Evolutionary conservation across 2,329 filamentous ascomycete species (phyloP).

Genomic region (Lomentospora prolificans): DNA sequence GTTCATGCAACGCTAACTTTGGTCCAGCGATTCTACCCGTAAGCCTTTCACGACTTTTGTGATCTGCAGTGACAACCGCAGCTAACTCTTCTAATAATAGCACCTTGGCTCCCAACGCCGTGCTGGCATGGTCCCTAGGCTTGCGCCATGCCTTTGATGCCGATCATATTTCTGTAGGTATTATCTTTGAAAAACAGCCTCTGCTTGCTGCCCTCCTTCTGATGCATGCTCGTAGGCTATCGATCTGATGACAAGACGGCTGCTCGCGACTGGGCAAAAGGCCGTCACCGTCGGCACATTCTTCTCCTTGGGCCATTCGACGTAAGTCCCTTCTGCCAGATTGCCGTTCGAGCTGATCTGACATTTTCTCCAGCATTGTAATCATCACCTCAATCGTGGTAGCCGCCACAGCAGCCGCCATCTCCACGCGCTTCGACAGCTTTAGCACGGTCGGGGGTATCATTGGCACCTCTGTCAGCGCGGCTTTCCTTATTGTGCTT

Average conservation of each 20-base stretch:
- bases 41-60: background rate
- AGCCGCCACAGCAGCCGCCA: conserved; percentile 76
- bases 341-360: background rate
- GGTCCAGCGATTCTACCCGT: background rate
- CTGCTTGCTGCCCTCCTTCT: background rate
- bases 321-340: background rate
- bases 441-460: conserved; percentile 79
- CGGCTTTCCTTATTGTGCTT: conserved; percentile 70
- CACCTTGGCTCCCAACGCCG: conserved; percentile 50
- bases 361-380: no score
- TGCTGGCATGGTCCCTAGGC: conserved; percentile 79
- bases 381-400: conserved; percentile 85
- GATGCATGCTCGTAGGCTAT: conserved; percentile 40
- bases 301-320: conserved; percentile 73
- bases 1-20: background rate
- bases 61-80: background rate
- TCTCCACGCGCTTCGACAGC: conserved; percentile 68
- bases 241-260: conserved; percentile 83
- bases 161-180: conserved; percentile 58
- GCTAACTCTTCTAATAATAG: background rate
- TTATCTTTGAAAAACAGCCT: background rate
- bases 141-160: conserved; percentile 89
- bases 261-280: conserved; percentile 72
- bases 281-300: conserved; percentile 72
- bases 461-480: conserved; percentile 78